Base-by-base conservation (phyloP, 164 flowering plant genomes). In the Kingdonia uniflora region DNA sequence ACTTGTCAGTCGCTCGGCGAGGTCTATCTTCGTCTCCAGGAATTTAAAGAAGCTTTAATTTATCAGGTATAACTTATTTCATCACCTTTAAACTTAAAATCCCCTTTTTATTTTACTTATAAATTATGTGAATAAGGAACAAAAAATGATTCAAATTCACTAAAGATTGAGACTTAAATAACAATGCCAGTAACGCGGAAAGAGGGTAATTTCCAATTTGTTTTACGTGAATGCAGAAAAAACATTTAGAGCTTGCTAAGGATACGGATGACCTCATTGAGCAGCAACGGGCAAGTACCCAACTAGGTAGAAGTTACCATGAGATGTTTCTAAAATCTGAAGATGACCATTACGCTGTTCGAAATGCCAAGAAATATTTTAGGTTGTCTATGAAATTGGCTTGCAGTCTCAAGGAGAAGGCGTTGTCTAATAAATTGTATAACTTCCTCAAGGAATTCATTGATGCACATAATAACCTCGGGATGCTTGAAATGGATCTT, bases 1-100 rank as follows among this genome's bases (percentile, higher is more conserved):
- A 75, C 99, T 25, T 94, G 99, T 53, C 97, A 94, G 71, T 78
- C 95, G 14, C 80, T 94, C 6, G 97, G 99, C 0, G 99, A 94
- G 60, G 62, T 85, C 63, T 79, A 78, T 57, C 79, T 89, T 44
- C 80, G 95, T 23, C 79, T 88, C 15, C 66, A 69, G n/a, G 19
- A 73, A 8, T 89, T 64, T 74, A 57, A 71, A 19, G 70, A 94
- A 14, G 99, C 99, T 44, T 82, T 86, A 16, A 49, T 60, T 54
- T 92, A 80, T 71, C 98, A 91, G 96, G 98, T 91, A 21, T n/a
- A n/a, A n/a, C n/a, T n/a, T n/a, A n/a, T n/a, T n/a, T n/a, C n/a
- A n/a, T n/a, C n/a, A n/a, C n/a, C n/a, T n/a, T n/a, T n/a, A n/a
- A n/a, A n/a, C n/a, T n/a, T n/a, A n/a, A n/a, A n/a, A n/a, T n/a